Evolutionary conservation across 148 eudicot species (phyloP).

Genomic region (Selenicereus undatus): DNA sequence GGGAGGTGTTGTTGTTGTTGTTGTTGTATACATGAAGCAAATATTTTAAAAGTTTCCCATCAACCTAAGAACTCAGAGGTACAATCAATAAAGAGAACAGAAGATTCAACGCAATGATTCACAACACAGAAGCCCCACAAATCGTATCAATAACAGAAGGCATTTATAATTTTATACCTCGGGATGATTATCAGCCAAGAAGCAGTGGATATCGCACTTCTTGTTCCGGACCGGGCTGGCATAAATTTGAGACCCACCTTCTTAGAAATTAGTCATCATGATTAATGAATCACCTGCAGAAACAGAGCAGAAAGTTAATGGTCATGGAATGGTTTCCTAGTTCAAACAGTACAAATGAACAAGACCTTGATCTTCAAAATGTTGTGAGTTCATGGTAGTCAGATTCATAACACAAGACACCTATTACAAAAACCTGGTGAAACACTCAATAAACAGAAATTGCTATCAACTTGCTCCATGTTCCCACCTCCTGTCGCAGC

Average conservation of each 20-base stretch:
- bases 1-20: too few relatives aligned
- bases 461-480: neutral
- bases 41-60: too few relatives aligned
- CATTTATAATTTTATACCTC: constrained; percentile 10
- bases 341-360: neutral
- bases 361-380: neutral
- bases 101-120: neutral
- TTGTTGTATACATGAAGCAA: neutral
- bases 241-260: constrained; percentile 14
- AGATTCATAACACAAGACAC: neutral
- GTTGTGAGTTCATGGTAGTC: neutral
- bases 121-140: neutral
- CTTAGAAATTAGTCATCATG: neutral
- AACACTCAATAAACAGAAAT: neutral
- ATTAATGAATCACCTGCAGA: neutral
- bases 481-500: neutral
- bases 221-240: neutral
- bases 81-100: neutral
- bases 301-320: constrained; percentile 2
- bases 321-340: neutral
- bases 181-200: neutral
- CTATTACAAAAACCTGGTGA: neutral
- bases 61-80: neutral
- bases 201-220: neutral
- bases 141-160: neutral